A percentile compares a stretch with the other conserved stretches of the same genome.
These are phyloP conservation scores for Penicillium tannophilum DNA, from an alignment of 495 filamentous ascomycete species.

Conservation along the genomic window DNA sequence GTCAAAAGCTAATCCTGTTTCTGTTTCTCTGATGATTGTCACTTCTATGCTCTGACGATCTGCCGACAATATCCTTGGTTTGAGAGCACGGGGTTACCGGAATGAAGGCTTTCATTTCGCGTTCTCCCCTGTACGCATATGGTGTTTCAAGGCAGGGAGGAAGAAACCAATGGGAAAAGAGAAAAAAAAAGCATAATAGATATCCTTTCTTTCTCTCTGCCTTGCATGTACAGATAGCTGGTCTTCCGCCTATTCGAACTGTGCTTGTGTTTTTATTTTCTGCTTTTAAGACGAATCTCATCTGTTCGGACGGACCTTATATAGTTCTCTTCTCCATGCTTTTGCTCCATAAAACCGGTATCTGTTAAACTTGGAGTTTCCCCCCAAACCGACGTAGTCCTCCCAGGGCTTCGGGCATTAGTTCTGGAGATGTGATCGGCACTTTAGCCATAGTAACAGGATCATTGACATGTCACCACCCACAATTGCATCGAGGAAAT, in stretches of 20 bases:
- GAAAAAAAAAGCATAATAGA: slow-evolving; percentile 34
- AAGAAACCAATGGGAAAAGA: slow-evolving; percentile 22
- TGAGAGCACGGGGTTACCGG: slow-evolving; percentile 22
- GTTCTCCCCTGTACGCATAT: slow-evolving; percentile 30
- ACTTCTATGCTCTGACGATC: slow-evolving; percentile 19
- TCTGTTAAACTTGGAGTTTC: no score
- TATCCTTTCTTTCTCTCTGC: slow-evolving; percentile 25
- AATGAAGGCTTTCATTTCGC: slow-evolving; percentile 16
- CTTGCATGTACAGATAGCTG: slow-evolving; percentile 57
- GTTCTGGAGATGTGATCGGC: no score
- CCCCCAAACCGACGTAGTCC: no score
- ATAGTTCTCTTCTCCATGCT: background rate
- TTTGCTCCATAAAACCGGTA: background rate
- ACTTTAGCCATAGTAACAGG: no score
- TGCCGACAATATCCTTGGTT: slow-evolving; percentile 30
- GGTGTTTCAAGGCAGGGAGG: slow-evolving; percentile 33
- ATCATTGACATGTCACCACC: no score
- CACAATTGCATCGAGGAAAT: no score
- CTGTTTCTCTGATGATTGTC: slow-evolving; percentile 28
- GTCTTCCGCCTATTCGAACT: slow-evolving; percentile 47
- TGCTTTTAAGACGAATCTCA: slow-evolving; percentile 37
- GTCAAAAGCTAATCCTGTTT: slow-evolving; percentile 19
- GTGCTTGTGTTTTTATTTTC: slow-evolving; percentile 40
- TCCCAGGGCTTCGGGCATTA: no score
- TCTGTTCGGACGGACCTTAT: slow-evolving; percentile 23